Evolutionary conservation across 805 yeast species (phyloP), one percentile per base, ranked within the genome.

Genomic region (Cyberlindnera americana): DNA sequence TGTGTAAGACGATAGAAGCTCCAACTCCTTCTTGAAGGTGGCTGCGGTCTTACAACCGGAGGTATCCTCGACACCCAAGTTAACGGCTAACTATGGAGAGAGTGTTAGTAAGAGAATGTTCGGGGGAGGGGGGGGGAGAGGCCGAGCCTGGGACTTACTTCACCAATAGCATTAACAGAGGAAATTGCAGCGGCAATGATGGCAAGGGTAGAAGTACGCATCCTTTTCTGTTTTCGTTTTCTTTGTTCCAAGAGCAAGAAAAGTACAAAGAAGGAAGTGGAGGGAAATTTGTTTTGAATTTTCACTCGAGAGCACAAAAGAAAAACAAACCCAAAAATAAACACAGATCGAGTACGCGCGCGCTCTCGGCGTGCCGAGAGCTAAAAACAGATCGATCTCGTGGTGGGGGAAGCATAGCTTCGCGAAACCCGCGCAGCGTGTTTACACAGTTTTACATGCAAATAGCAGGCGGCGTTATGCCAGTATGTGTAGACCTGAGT

Each of bases 31-130:
- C 53, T 72, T 73, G 67, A 79, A 91, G 56, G 88, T 95, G 14
- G 66, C 60, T 35, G 85, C 72, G 41, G 76, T 56, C 67, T 89
- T 90, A 73, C 96, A 89, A 57, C 74, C 68, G 53, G 89, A 93
- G 16, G 33, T 19, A 33, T 70, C 64, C 66, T 85, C 68, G 53
- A 83, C 95, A 65, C 97, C 96, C 46, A 89, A 67, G 74, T 87
- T 82, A 72, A 90, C 81, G 44, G 90, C 95, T 48, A 89, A 72
- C 67, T 28, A 9, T 29, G n/a, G 24, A 7, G 6, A 21, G 23
- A 18, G n/a, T 41, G 21, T 38, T 22, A 25, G 37, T 33, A 18
- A n/a, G n/a, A n/a, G n/a, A n/a, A 13, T 6, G 22, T 30, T 30
- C 30, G 16, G 31, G 31, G 25, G 12, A 19, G n/a, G 14, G 14